Base-by-base conservation (phyloP, 768 basidiomycete species). In the Mycena crocata region DNA sequence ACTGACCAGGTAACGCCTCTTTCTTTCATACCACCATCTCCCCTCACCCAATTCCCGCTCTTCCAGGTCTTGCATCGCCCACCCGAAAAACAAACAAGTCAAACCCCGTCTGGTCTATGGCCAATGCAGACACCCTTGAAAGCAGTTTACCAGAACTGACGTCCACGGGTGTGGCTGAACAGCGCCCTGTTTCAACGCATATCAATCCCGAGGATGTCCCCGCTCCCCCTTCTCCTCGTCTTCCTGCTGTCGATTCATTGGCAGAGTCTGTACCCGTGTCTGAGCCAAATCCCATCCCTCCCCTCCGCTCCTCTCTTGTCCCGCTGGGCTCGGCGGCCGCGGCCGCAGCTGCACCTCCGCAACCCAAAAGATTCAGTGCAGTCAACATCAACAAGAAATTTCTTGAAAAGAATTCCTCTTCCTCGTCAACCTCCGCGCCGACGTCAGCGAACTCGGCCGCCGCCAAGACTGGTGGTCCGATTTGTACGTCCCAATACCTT, bases 311-410 rank as follows among this genome's bases (percentile, higher is more conserved):
- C 44, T 79, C 82, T 60, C 81, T 86, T 46, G 82, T 85, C 46
- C 84, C 83, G 66, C 76, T 85, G 61, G 82, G 80, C 70, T 82
- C 85, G 34, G 73, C 73, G 60, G 68, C 77, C 35, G 76, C 77
- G 56, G 72, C 80, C 31, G 75, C 84, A 35, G 71, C 77, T 37
- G 73, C 80, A 57, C 85, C 86, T 2, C 49, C 64, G 14, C 90
- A 89, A 68, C 86, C 87, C 32, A 99, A 98, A 84, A 90, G 92
- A 74, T 96, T 96, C 79, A 93, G 84, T 75, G 88, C 94, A 31
- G 89, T 95, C 68, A 95, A 95, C 76, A 94, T 98, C 78, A 97
- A 94, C 83, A 97, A 96, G 88, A 95, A 94, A 79, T 99, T 98
- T 79, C 83, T 98, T 45, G 93, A 95, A 83, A 97, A 96, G 86